Evolutionary conservation across 2,329 filamentous ascomycete genomes (phyloP), one percentile per base, ranked within the genome.

Genomic region (Cladorrhinum sp.): DNA sequence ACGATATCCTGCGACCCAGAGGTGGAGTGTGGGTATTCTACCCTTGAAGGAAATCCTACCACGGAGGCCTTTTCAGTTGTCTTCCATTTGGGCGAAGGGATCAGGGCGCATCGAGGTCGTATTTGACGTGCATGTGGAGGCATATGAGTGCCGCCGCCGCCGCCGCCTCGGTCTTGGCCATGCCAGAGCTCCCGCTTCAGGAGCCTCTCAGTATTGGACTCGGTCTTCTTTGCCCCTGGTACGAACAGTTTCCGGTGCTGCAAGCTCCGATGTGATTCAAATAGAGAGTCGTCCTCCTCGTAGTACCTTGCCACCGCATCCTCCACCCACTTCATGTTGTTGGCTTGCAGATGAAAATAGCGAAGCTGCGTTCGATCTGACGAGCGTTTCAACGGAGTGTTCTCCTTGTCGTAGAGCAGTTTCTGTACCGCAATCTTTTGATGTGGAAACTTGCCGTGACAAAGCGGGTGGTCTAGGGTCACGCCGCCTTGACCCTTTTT

Each of bases 301-400:
- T 67, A 67, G 55, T 67, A 67, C 16, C 64, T 57, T 7, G 65
- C 59, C 10, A 67, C 57, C 4, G 65, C 64, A 36, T 67, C 65
- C 53, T 67, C 64, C 7, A 66, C 64, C 64, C 65, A 67, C 30
- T 65, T 66, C 65, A 67, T 67, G 63, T 67, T 67, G 49, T 67
- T 67, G 1, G 65, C 64, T 26, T 67, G 64, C 12, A 67, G 61
- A 48, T 67, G 65, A 12, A 67, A 67, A 57, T 66, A 67, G 12
- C 65, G 62, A 16, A 67, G 48, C 57, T 65, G 62, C 33, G 62
- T 64, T 6, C 51, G 58, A 51, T 67, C 61, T 12, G 57, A 5
- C 1, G 61, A 59, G 2, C 65, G 59, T 36, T 60, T 64, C 26
- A 67, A 26, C 0, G 65, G 64, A 9, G 64, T 67, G 3, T 62